These are phyloP conservation scores for Tripterygium wilfordii DNA, from an alignment of 177 flowering plant genomes.

Conservation along the genomic window DNA sequence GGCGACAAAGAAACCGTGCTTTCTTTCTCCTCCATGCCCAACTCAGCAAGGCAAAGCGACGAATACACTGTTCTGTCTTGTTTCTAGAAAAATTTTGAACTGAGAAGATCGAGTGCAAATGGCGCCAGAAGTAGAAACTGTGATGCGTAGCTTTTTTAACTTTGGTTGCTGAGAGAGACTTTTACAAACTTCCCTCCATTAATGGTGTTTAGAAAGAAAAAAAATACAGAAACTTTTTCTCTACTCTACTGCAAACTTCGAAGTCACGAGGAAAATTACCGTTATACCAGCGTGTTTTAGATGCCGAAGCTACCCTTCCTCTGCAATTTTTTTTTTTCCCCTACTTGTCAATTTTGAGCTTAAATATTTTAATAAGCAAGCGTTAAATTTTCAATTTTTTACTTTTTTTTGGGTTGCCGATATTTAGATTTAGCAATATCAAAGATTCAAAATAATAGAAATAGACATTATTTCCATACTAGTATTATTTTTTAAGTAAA, in stretches of 20 bases:
- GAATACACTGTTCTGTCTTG: no score
- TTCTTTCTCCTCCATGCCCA: slow-evolving; percentile 43
- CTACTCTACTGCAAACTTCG: slow-evolving; percentile 6
- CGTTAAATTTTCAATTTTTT: no score
- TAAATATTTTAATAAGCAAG: no score
- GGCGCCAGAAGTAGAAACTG: slow-evolving; percentile 39
- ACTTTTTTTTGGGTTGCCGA: no score
- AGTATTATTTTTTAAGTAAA: no score
- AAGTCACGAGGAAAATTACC: background rate
- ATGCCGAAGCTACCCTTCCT: slow-evolving; percentile 5
- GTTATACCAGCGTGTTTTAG: background rate
- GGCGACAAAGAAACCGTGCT: slow-evolving; percentile 41
- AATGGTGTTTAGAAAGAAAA: no score
- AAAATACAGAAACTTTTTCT: slow-evolving; percentile 3
- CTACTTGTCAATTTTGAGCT: background rate
- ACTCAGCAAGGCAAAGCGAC: background rate
- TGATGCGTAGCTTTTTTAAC: background rate
- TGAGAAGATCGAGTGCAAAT: slow-evolving; percentile 19
- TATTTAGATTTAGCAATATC: no score
- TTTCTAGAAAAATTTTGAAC: slow-evolving; percentile 6
- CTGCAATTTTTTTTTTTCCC: background rate
- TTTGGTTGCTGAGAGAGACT: background rate
- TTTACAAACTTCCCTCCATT: slow-evolving; percentile 22
- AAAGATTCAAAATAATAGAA: no score
- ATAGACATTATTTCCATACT: no score